phyloP scores from a whole-genome alignment of 129 eudicot species.

The Kitagawia praeruptora region DNA sequence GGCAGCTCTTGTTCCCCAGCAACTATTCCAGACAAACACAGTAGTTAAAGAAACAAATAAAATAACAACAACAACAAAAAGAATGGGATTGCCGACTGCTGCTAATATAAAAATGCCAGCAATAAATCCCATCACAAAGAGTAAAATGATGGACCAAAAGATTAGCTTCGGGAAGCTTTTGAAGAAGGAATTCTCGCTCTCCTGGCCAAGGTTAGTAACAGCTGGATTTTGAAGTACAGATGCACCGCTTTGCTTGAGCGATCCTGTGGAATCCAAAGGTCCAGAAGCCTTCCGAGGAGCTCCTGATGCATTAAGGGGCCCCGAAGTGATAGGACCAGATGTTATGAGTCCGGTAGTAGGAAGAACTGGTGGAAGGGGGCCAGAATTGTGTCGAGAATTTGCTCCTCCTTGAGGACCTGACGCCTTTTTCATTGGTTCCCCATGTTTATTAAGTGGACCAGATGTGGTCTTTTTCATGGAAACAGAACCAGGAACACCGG shows the following conservation, averaged over 20 bases:
- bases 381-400: conserved; percentile 6
- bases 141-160: conserved; percentile 1
- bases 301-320: conserved; percentile 9
- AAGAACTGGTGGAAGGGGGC: conserved; percentile 2
- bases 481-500: background rate
- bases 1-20: conserved; percentile 36
- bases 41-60: background rate
- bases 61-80: conserved; percentile 2
- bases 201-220: conserved; percentile 3
- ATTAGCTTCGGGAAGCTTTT: conserved; percentile 5
- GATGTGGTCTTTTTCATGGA: conserved; percentile 63
- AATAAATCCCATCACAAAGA: conserved; percentile 12
- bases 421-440: conserved; percentile 62
- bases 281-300: conserved; percentile 9
- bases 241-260: background rate
- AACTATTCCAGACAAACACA: conserved; percentile 33
- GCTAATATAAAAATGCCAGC: conserved; percentile 6
- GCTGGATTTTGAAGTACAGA: background rate
- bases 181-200: background rate
- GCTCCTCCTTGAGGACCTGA: conserved; percentile 7
- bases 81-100: conserved; percentile 3
- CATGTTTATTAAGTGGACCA: conserved; percentile 85
- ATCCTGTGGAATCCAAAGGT: conserved; percentile 2
- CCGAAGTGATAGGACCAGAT: conserved; percentile 10
- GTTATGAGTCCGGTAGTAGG: conserved; percentile 11